phyloP scores from a whole-genome alignment of 768 basidiomycete genomes.

The Cyathus striatus region DNA sequence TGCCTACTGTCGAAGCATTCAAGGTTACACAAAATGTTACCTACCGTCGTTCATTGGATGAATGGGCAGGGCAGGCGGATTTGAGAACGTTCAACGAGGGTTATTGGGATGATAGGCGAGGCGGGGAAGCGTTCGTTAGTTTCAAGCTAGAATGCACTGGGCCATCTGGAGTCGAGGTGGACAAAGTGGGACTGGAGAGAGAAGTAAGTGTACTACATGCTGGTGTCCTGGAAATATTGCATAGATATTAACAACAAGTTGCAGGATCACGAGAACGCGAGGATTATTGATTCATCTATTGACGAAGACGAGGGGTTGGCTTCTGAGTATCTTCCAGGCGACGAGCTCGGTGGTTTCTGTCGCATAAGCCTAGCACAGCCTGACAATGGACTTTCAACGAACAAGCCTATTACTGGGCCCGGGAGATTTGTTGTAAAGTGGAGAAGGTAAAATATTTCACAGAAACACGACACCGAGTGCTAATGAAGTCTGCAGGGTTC shows the following conservation, averaged over 20 bases:
- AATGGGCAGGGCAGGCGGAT: constrained; percentile 46
- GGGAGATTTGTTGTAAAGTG: constrained; percentile 61
- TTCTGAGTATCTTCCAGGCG: constrained; percentile 60
- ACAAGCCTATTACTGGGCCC: constrained; percentile 41
- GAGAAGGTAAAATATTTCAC: constrained; percentile 43
- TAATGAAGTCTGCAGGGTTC: constrained; percentile 29
- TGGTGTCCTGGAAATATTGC: not conserved
- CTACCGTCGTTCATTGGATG: constrained; percentile 41
- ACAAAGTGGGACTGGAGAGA: constrained; percentile 38
- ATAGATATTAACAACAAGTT: constrained; percentile 2
- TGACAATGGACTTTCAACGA: constrained; percentile 29
- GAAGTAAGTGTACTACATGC: too few relatives aligned
- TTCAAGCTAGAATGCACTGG: constrained; percentile 49
- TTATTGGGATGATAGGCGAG: constrained; percentile 44
- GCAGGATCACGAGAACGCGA: constrained; percentile 40
- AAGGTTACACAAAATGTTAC: constrained; percentile 43
- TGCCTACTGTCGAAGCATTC: constrained; percentile 67
- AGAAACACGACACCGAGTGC: not conserved
- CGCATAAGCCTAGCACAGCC: constrained; percentile 41
- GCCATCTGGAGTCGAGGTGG: constrained; percentile 52
- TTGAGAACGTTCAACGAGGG: constrained; percentile 47
- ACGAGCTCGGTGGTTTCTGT: constrained; percentile 56
- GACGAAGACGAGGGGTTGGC: constrained; percentile 39
- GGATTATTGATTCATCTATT: constrained; percentile 47
- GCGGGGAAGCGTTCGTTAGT: constrained; percentile 54